These are phyloP conservation scores for Camelina sativa DNA, from an alignment of 345 rosid species.

Conservation along the genomic window DNA sequence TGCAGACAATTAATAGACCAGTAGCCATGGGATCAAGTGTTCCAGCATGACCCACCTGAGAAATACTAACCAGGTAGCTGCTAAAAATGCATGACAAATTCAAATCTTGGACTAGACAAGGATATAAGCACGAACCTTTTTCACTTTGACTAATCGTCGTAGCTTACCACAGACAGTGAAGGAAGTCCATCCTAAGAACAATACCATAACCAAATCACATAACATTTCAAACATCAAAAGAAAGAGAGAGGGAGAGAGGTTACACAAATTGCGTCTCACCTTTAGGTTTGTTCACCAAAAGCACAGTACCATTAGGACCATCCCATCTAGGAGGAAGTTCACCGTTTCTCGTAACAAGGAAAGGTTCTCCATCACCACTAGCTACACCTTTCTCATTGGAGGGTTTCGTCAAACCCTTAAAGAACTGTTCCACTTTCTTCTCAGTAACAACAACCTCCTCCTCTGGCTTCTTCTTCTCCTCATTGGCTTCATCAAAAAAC, in stretches of 20 bases:
- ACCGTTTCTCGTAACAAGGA: constrained; percentile 65
- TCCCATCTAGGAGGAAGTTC: constrained; percentile 94
- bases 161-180: constrained; percentile 98
- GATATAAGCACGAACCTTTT: constrained; percentile 61
- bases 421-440: constrained; percentile 90
- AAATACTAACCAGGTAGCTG: constrained; percentile 19
- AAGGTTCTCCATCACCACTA: constrained; percentile 68
- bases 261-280: constrained; percentile 49
- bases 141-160: constrained; percentile 82
- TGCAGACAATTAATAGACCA: constrained; percentile 86
- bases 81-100: not conserved
- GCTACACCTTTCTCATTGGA: constrained; percentile 56
- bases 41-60: constrained; percentile 97
- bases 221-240: not conserved
- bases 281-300: constrained; percentile 93
- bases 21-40: constrained; percentile 99
- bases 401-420: constrained; percentile 82
- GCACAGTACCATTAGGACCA: constrained; percentile 77
- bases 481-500: constrained; percentile 73
- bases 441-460: constrained; percentile 61
- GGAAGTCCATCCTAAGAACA: constrained; percentile 84
- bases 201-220: constrained; percentile 30
- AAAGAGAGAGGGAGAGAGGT: not conserved
- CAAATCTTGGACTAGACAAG: constrained; percentile 12
- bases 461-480: constrained; percentile 43